A percentile compares a stretch with the other conserved stretches of the same genome.
These are phyloP conservation scores for Leccinellum rugosiceps DNA, from an alignment of 768 basidiomycete species.

Conservation along the genomic window DNA sequence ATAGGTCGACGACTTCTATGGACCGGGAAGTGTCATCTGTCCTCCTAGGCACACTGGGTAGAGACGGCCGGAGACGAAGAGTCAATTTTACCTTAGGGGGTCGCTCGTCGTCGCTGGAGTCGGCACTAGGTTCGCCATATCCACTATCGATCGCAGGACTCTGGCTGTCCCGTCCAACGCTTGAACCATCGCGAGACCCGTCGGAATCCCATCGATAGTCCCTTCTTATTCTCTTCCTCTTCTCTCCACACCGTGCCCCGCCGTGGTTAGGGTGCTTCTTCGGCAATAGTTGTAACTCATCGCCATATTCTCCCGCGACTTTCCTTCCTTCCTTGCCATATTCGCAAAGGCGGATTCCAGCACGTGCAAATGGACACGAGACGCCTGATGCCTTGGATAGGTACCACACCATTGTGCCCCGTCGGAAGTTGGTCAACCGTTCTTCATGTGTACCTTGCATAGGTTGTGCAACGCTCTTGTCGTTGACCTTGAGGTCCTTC, in stretches of 20 bases:
- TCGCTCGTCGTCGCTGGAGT: slow-evolving; percentile 34
- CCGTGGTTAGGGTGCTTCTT: slow-evolving; percentile 39
- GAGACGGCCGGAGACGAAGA: slow-evolving; percentile 51
- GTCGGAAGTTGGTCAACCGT: slow-evolving; percentile 68
- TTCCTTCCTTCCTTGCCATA: slow-evolving; percentile 52
- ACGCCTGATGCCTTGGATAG: slow-evolving; percentile 71
- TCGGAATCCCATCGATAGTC: slow-evolving; percentile 28
- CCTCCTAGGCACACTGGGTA: slow-evolving; percentile 21
- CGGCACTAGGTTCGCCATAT: slow-evolving; percentile 21
- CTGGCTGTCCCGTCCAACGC: slow-evolving; percentile 10
- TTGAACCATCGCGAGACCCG: slow-evolving; percentile 6
- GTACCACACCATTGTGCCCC: slow-evolving; percentile 81
- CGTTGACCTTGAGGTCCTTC: slow-evolving; percentile 19
- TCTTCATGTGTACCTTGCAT: slow-evolving; percentile 17
- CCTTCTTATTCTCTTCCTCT: slow-evolving; percentile 41
- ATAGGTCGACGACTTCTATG: slow-evolving; percentile 39
- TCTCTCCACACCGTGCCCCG: slow-evolving; percentile 43
- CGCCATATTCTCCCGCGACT: slow-evolving; percentile 24
- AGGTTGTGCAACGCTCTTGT: slow-evolving; percentile 23
- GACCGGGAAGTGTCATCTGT: slow-evolving; percentile 10
- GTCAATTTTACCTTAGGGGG: slow-evolving; percentile 69
- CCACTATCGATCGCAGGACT: slow-evolving; percentile 28
- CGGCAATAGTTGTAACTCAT: slow-evolving; percentile 35
- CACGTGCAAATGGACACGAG: slow-evolving; percentile 71
- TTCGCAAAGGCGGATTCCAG: slow-evolving; percentile 69